These are phyloP conservation scores for Argentina anserina DNA, from an alignment of 306 rosid genomes.

Conservation along the genomic window DNA sequence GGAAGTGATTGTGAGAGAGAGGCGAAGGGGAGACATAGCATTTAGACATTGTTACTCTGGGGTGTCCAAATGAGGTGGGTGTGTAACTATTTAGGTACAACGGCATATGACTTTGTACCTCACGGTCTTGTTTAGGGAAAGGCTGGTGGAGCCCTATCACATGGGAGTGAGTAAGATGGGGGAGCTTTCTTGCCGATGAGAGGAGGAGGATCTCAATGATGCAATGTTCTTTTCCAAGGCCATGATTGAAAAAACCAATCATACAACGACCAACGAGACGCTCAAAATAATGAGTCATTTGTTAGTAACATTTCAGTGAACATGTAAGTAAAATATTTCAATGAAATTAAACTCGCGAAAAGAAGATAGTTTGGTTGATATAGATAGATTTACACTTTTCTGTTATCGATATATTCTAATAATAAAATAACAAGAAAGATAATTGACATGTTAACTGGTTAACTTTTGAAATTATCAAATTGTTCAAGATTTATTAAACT, in stretches of 20 bases:
- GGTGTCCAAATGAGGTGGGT: conserved; percentile 3
- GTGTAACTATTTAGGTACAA: conserved; percentile 33
- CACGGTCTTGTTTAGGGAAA: conserved; percentile 21
- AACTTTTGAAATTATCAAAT: too few relatives aligned
- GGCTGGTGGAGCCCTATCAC: conserved; percentile 60
- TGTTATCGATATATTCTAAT: too few relatives aligned
- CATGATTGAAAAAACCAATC: conserved; percentile 16
- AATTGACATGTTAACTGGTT: too few relatives aligned
- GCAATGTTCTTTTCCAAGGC: conserved; percentile 17
- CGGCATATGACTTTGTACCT: conserved; percentile 45
- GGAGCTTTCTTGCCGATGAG: not conserved
- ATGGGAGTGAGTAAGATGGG: conserved; percentile 21
- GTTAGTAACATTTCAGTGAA: too few relatives aligned
- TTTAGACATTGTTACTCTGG: not conserved
- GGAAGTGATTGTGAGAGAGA: conserved; percentile 27
- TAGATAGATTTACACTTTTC: too few relatives aligned
- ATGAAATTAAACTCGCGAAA: too few relatives aligned
- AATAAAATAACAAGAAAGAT: too few relatives aligned
- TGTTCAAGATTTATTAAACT: too few relatives aligned
- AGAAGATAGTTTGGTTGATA: too few relatives aligned
- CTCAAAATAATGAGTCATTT: not conserved
- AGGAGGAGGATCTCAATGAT: not conserved
- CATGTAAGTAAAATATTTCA: too few relatives aligned
- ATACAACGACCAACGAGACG: not conserved
- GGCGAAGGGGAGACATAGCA: not conserved